Conservation (phyloP, 768 basidiomycete species). For the Gelatoporia subvermispora region DNA sequence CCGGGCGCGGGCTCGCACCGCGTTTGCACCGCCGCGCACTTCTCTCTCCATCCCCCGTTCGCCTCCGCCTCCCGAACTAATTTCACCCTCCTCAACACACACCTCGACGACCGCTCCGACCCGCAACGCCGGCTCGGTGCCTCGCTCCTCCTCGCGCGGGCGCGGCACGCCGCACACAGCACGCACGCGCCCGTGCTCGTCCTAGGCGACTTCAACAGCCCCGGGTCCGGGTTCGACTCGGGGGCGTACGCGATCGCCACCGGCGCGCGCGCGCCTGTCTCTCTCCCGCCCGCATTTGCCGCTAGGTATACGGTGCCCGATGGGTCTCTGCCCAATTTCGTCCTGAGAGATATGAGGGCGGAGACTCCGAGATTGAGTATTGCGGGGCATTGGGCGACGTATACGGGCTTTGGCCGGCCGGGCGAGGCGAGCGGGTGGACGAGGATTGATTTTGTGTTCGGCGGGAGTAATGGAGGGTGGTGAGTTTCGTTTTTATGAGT, state of each 20-base stretch:
- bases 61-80: constrained; percentile 7
- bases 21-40: constrained; percentile 43
- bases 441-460: constrained; percentile 51
- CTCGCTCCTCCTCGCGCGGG: constrained; percentile 45
- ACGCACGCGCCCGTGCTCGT: constrained; percentile 40
- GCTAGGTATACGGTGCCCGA: constrained; percentile 32
- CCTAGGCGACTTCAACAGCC: constrained; percentile 54
- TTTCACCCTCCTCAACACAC: constrained; percentile 47
- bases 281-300: constrained; percentile 40
- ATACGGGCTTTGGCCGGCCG: constrained; percentile 44
- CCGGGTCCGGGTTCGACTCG: constrained; percentile 37
- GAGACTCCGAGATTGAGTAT: constrained; percentile 36
- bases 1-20: constrained; percentile 47
- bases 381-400: constrained; percentile 45
- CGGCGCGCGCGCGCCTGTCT: constrained; percentile 33
- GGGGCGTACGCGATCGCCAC: constrained; percentile 50
- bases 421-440: constrained; percentile 31
- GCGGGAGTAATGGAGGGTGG: constrained; percentile 41
- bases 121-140: constrained; percentile 46
- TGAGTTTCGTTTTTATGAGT: too few species aligned
- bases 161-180: constrained; percentile 41
- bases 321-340: constrained; percentile 29
- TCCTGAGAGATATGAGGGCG: constrained; percentile 40
- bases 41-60: constrained; percentile 22
- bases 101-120: constrained; percentile 52